Evolutionary conservation across 2,329 filamentous ascomycete species (phyloP), one percentile per base, ranked within the genome.

Genomic region (Thelonectria rubi): DNA sequence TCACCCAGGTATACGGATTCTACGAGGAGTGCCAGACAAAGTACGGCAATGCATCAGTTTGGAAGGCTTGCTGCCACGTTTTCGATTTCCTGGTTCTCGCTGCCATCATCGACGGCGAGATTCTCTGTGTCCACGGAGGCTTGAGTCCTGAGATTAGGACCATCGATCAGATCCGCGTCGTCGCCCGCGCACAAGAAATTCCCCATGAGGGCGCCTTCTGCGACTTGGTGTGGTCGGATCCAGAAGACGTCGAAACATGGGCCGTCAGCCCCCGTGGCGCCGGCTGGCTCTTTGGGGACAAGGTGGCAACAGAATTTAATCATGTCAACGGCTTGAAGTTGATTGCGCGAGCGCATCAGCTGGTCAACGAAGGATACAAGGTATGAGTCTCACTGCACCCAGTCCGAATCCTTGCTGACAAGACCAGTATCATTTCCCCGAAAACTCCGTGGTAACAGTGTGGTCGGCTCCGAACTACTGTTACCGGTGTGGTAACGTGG

Each of bases 61-160:
- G 95, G 95, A 97, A 99, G 78, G 95, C 97, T 61, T 99, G 97
- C 78, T 99, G 95, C 66, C 95, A 99, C 76, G 97, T 99, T 80
- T 99, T 99, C 77, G 95, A 99, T 78, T 99, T 97, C 78, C 87
- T 99, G 30, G 97, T 96, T 2, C 85, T 99, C 20, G 95, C 93
- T 58, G 96, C 97, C 64, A 97, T 99, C 67, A 97, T 99, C 72
- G 96, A 99, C 74, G 92, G 97, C 72, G 93, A 97, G 75, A 97
- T 99, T 63, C 97, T 99, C 73, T 99, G 95, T 76, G 95, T 99
- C 32, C 95, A 99, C 78, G 95, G 95, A 72, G 95, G 92, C 39
- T 82, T 95, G 39, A 94, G 91, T 56, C 92, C 92, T 2, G 92
- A 92, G 73, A 98, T 99, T 70, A 92, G 97, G 76, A 97, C 93